Base-by-base conservation (phyloP, 169 alveolate genomes). In the Eimeria praecox region DNA sequence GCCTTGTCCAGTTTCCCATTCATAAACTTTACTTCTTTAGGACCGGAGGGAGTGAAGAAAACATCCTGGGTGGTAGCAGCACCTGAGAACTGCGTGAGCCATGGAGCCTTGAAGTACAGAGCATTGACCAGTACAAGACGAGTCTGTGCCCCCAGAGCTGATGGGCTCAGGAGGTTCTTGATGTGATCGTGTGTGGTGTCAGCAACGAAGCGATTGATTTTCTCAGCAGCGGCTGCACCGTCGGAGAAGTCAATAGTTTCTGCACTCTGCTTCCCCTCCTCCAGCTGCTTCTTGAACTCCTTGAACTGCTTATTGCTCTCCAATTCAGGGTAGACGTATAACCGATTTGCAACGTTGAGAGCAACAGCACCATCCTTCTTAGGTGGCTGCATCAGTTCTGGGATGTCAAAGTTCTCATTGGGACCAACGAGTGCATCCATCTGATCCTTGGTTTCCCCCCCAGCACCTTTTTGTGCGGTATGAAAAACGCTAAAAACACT, bases 61-160 rank as follows among this genome's bases (percentile, higher is more conserved):
- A 86, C 77, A 3, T 62, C 95, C 59, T 24, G 30, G 30, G 35
- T 35, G 3, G 95, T 92, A 6, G 46, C 73, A 59, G 30, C 4
- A 22, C 66, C 71, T 16, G 14, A 44, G 92, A 92, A 92, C 83
- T 56, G 92, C 38, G 5, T 46, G 42, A 46, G 90, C 95, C 95
- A 92, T 1, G 92, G 80, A 18, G 87, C 78, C 42, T 80, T 92
- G 92, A 92, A 92, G 75, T 59, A 92, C 85, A 80, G 38, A 0
- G 95, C 95, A 30, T 86, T 92, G 44, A 92, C 87, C 82, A 92
- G 73, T n/a, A 92, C 92, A 16, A 92, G 95, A 14, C 92, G 92
- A 9, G 95, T 92, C 87, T 20, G 73, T 12, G 91, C 64, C 52
- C 85, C 80, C 8, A 92, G 56, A 16, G 77, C 85, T 2, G 88